Base-by-base conservation (phyloP, 2,329 filamentous ascomycete genomes). In the Biscogniauxia sp. region DNA sequence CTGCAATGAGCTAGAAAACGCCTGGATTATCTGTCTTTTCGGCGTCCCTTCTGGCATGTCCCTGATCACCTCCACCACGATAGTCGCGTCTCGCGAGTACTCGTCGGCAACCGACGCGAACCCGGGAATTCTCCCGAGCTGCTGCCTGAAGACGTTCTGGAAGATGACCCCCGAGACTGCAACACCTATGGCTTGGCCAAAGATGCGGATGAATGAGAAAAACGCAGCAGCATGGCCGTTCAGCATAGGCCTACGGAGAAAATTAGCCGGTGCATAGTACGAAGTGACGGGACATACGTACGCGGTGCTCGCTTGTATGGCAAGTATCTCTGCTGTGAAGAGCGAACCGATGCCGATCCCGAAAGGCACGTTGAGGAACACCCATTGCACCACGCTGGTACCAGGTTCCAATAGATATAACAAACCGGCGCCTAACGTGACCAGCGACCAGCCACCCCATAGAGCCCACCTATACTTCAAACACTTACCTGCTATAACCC, bases 141-240 rank as follows among this genome's bases (percentile, higher is more conserved):
- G 81, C 52, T 73, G 74, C 57, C 76, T 77, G 74, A 88, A 83
- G 59, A 80, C 79, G 65, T 90, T 91, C 73, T 91, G 87, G 75
- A 91, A 91, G 57, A 89, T 81, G 32, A 88, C 86, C 3, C 88
- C 88, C 1, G 86, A 85, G 56, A 90, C 79, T 1, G 88, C 87
- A 2, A 91, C 84, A 23, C 88, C 88, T 9, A 90, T 74, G 0
- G 84, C 80, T 70, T 90, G 86, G 0, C 88, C 88, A 23, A 90
- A 81, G 1, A 83, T 81, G 15, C 87, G 82, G 67, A 87, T 81
- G 77, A 92, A 91, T 57, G 37, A 45, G 37, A 45, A 45, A 45
- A 45, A 45, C n/a, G 37, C 37, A 3, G 37, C 37, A 6, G 37
- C 37, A 11, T 45, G 37, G 15, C 37, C 37, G 37, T 45, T 45